A percentile compares a stretch with the other conserved stretches of the same genome.
phyloP scores from a whole-genome alignment of 2,329 filamentous ascomycete species.

The Sarocladium strictum region DNA sequence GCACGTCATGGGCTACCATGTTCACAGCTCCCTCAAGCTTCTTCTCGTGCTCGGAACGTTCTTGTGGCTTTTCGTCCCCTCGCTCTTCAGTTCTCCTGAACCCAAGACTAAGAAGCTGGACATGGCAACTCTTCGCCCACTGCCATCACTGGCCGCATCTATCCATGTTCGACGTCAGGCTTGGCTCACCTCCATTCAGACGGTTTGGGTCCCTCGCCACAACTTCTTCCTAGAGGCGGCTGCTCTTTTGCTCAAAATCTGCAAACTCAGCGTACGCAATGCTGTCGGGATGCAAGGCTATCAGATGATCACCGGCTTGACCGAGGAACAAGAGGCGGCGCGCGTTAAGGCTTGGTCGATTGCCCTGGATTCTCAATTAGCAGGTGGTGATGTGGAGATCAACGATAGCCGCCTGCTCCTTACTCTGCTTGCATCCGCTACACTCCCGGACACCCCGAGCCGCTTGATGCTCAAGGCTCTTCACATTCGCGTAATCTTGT shows the following conservation, averaged over 20 bases:
- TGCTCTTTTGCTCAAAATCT: slow-evolving; percentile 71
- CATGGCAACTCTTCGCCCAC: slow-evolving; percentile 39
- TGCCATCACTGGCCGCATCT: slow-evolving; percentile 71
- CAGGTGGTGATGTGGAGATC: slow-evolving; percentile 83
- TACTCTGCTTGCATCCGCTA: slow-evolving; percentile 82
- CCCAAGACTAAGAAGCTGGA: slow-evolving; percentile 49
- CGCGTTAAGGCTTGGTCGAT: slow-evolving; percentile 90
- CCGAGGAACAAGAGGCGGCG: slow-evolving; percentile 77
- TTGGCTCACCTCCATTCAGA: slow-evolving; percentile 90
- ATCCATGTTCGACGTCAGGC: slow-evolving; percentile 82
- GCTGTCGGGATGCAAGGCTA: slow-evolving; percentile 72
- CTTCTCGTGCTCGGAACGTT: slow-evolving; percentile 46
- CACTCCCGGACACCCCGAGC: slow-evolving; percentile 74
- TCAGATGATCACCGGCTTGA: slow-evolving; percentile 71
- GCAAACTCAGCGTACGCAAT: slow-evolving; percentile 76
- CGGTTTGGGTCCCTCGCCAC: slow-evolving; percentile 84
- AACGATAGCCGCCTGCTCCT: slow-evolving; percentile 81
- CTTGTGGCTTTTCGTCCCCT: slow-evolving; percentile 50
- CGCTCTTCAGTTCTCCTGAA: slow-evolving; percentile 36
- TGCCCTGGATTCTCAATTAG: slow-evolving; percentile 85
- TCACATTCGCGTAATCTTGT: slow-evolving; percentile 83
- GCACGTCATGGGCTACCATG: slow-evolving; percentile 48
- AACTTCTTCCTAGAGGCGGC: slow-evolving; percentile 81
- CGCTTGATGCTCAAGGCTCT: slow-evolving; percentile 88
- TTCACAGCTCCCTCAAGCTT: slow-evolving; percentile 47